Evolutionary conservation across 306 rosid genomes (phyloP).

Genomic region (Cicer chorassanicum): DNA sequence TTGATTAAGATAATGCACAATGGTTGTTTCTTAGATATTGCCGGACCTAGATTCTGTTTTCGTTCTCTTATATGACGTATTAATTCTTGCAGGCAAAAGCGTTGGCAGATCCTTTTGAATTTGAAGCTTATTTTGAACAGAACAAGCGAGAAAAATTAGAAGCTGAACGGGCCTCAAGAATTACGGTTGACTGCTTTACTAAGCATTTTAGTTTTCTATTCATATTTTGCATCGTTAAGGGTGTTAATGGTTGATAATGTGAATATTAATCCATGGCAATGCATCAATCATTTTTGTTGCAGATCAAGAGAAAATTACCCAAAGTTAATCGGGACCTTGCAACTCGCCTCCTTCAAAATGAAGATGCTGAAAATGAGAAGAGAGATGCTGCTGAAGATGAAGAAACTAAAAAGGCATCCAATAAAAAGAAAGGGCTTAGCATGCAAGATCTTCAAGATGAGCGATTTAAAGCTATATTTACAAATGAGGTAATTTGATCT

Average conservation of each 20-base stretch:
- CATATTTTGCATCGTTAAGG: conserved; percentile 22
- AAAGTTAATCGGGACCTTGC: conserved; percentile 77
- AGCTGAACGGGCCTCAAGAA: conserved; percentile 76
- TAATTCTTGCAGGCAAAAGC: conserved; percentile 74
- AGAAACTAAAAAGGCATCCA: conserved; percentile 64
- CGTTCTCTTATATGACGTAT: conserved; percentile 31
- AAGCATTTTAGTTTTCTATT: conserved; percentile 23
- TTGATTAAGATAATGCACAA: conserved; percentile 6
- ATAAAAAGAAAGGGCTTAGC: conserved; percentile 71
- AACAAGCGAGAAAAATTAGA: conserved; percentile 71
- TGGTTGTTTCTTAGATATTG: conserved; percentile 32
- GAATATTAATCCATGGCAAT: conserved; percentile 34
- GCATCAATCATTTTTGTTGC: conserved; percentile 49
- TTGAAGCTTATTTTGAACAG: conserved; percentile 66
- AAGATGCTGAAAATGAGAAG: conserved; percentile 63
- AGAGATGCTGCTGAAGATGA: conserved; percentile 52
- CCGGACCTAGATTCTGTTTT: conserved; percentile 21
- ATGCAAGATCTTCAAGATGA: conserved; percentile 72
- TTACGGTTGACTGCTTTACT: conserved; percentile 59
- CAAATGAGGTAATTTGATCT: conserved; percentile 60
- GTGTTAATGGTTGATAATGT: conserved; percentile 31
- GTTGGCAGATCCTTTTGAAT: conserved; percentile 68
- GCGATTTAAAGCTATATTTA: conserved; percentile 69
- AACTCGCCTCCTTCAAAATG: conserved; percentile 64
- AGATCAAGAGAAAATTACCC: conserved; percentile 82